Percentiles rank a stretch among this genome's conserved stretches.
Evolutionary conservation across 202 grass and related monocot genomes (phyloP).

Genomic region (Miscanthus sacchariflorus): DNA sequence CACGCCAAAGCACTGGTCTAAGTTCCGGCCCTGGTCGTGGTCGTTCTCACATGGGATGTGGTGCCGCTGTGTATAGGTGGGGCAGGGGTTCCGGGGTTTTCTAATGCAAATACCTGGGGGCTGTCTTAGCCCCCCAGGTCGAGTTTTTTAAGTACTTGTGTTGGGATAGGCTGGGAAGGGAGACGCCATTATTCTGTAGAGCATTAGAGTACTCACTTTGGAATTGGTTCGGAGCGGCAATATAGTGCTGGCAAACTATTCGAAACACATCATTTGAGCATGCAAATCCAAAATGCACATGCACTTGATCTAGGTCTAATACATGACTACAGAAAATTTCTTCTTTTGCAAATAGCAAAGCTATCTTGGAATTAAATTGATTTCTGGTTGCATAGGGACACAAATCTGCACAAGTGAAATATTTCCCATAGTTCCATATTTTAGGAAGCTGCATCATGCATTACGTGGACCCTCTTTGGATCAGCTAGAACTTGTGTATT

Average conservation of each 20-base stretch:
- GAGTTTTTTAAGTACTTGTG: not conserved
- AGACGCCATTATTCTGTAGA: not conserved
- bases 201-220: not conserved
- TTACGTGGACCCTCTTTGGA: conserved; percentile 8
- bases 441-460: not conserved
- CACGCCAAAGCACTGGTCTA: not conserved
- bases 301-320: not conserved
- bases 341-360: not conserved
- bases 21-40: not conserved
- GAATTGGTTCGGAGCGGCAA: not conserved
- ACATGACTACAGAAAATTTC: not conserved
- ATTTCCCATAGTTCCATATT: not conserved
- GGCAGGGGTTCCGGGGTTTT: not conserved
- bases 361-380: not conserved
- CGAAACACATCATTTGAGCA: not conserved
- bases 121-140: too few species aligned
- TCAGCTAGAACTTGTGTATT: not conserved
- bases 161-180: conserved; percentile 1
- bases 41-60: not conserved
- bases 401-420: not conserved
- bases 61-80: not conserved
- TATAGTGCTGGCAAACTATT: not conserved
- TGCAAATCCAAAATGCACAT: not conserved
- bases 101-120: too few species aligned
- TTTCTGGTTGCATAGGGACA: conserved; percentile 2